A percentile compares a stretch with the other conserved stretches of the same genome.
These are phyloP conservation scores for Patellifolia procumbens DNA, from an alignment of 179 eudicot genomes.

Conservation along the genomic window DNA sequence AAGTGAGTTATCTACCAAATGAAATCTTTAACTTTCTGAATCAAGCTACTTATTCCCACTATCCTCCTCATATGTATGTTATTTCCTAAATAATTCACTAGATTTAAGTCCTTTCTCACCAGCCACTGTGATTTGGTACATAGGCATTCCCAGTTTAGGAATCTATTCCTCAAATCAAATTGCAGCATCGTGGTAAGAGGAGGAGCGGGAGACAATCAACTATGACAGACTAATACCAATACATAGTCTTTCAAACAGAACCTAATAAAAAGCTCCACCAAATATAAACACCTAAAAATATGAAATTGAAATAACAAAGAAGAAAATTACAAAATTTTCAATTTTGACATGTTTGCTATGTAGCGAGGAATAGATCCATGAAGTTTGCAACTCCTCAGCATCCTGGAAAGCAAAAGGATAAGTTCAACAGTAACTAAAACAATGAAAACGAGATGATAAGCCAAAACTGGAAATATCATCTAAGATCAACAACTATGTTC, in stretches of 20 bases:
- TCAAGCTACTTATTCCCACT: neutral
- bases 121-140: neutral
- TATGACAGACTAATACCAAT: neutral
- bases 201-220: too few relatives aligned
- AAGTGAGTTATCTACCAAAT: neutral
- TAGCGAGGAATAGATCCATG: slow-evolving; percentile 37
- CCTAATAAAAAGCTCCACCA: neutral
- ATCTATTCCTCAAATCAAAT: neutral
- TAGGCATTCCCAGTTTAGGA: neutral
- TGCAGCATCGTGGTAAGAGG: neutral
- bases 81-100: neutral
- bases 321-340: slow-evolving; percentile 36
- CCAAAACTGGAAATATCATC: neutral
- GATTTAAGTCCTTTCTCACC: neutral
- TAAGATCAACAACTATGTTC: neutral
- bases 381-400: slow-evolving; percentile 50
- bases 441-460: neutral
- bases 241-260: neutral
- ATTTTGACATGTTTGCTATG: slow-evolving; percentile 23
- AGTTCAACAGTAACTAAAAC: neutral
- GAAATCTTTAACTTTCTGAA: neutral
- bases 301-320: neutral
- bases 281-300: neutral
- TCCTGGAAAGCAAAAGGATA: slow-evolving; percentile 31
- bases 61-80: neutral